Conservation (phyloP, 495 filamentous ascomycete species). For the Letharia columbiana region DNA sequence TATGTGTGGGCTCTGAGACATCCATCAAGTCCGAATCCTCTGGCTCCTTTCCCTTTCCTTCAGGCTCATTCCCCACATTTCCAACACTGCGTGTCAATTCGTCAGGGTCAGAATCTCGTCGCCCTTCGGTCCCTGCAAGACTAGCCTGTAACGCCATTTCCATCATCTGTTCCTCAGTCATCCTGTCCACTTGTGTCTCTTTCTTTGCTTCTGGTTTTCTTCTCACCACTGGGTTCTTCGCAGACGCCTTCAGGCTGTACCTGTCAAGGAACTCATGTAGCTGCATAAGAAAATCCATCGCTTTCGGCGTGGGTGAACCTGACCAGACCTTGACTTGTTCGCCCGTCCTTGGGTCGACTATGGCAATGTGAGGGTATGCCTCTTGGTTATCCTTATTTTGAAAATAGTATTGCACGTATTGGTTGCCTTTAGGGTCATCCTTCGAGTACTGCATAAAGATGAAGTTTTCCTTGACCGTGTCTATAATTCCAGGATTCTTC, state of each 20-base stretch:
- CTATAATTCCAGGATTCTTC: slow-evolving; percentile 71
- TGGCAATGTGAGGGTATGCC: slow-evolving; percentile 89
- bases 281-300: slow-evolving; percentile 79
- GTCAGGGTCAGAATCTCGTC: slow-evolving; percentile 63
- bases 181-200: slow-evolving; percentile 65
- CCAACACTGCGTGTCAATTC: slow-evolving; percentile 61
- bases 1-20: slow-evolving; percentile 22
- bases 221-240: slow-evolving; percentile 84
- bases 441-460: slow-evolving; percentile 90
- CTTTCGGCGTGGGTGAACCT: slow-evolving; percentile 63
- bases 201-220: slow-evolving; percentile 62
- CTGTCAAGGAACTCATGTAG: slow-evolving; percentile 92
- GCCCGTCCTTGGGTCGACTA: slow-evolving; percentile 90
- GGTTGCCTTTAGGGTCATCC: slow-evolving; percentile 60
- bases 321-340: slow-evolving; percentile 98
- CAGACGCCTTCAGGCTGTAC: slow-evolving; percentile 78
- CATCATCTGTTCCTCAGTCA: slow-evolving; percentile 97
- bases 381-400: slow-evolving; percentile 59
- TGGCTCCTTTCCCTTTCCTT: slow-evolving; percentile 55
- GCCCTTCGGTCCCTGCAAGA: slow-evolving; percentile 39
- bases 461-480: slow-evolving; percentile 83
- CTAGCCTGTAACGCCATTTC: slow-evolving; percentile 87
- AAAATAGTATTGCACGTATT: slow-evolving; percentile 89
- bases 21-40: slow-evolving; percentile 34
- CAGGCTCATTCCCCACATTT: slow-evolving; percentile 32